Evolutionary conservation across 257 asterid species (phyloP), one percentile per base, ranked within the genome.

Genomic region (Solanum sejunctum): DNA sequence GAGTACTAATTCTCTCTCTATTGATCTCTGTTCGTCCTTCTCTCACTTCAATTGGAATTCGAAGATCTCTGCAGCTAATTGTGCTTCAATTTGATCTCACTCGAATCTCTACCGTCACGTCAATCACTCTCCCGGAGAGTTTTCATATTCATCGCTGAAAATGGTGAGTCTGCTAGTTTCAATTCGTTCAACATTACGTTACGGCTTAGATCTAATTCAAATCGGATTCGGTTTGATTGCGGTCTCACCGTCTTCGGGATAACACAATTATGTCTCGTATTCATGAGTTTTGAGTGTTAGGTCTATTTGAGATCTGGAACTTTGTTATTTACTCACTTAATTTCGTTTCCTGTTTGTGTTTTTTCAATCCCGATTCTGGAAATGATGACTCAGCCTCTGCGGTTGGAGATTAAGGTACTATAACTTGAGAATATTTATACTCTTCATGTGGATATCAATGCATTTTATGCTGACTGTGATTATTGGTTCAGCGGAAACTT

Each of bases 341-440:
- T 78, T 77, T 78, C 23, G 49, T 6, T 52, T 78, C 47, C 28
- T 78, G 16, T 69, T 57, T 47, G 5, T 39, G 11, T 52, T 70
- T 72, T 45, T 45, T 72, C 57, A 18, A 47, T 84, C 28, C 21
- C 82, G 15, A 16, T 51, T 55, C 3, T 77, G 84, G 87, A 57
- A 57, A 83, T 52, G 83, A 80, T 36, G 64, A 82, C 64, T 21
- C 88, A 90, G 92, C 92, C 92, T 80, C 90, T 90, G 78, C 80
- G 91, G 84, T 87, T 90, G 83, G 91, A 90, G 85, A 90, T 90
- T 87, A 90, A 90, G 92, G 92, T 90, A 88, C 49, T 20, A 32
- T 57, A 57, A 52, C 21, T 52, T 28, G 17, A 51, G 28, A 15
- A 16, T 77, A 9, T 77, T 52, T 52, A 16, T 78, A 52, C 4